A percentile compares a stretch with the other conserved stretches of the same genome.
Evolutionary conservation across 176 grass and related monocot species (phyloP).

Genomic region (Carex pumila): DNA sequence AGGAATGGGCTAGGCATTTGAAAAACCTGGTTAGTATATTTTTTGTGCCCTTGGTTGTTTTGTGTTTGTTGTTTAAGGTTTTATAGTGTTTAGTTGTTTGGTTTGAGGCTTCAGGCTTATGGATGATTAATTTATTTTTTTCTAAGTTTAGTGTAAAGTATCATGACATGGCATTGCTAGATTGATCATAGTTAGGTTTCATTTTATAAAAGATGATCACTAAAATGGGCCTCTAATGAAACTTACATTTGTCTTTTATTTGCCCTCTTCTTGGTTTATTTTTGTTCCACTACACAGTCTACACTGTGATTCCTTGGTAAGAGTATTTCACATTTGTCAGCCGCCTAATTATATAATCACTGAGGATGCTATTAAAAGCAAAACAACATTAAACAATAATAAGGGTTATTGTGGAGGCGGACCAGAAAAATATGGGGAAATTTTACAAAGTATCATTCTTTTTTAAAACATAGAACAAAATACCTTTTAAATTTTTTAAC

Average conservation of each 20-base stretch:
- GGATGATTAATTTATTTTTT: constrained; percentile 18
- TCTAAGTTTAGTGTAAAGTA: background rate
- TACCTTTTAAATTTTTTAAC: too few species aligned
- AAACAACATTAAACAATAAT: background rate
- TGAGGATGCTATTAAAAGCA: background rate
- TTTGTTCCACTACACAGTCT: background rate
- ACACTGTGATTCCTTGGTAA: background rate
- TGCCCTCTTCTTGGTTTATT: background rate
- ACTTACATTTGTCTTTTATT: background rate
- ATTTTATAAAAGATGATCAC: background rate
- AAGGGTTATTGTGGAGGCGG: background rate
- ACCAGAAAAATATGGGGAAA: background rate
- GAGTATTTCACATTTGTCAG: background rate
- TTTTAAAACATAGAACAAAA: too few species aligned
- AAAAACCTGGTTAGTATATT: background rate
- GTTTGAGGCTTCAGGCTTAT: constrained; percentile 6
- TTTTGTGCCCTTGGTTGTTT: background rate
- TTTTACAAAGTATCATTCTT: too few species aligned
- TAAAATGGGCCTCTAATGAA: background rate
- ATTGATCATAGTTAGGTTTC: background rate
- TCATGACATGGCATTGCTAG: background rate
- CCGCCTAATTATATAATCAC: background rate
- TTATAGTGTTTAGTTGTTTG: constrained; percentile 10
- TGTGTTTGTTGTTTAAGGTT: constrained; percentile 8
- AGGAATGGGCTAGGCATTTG: constrained; percentile 16